Evolutionary conservation across 2,329 filamentous ascomycete genomes (phyloP), one percentile per base, ranked within the genome.

Genomic region (Diaporthe sp.): DNA sequence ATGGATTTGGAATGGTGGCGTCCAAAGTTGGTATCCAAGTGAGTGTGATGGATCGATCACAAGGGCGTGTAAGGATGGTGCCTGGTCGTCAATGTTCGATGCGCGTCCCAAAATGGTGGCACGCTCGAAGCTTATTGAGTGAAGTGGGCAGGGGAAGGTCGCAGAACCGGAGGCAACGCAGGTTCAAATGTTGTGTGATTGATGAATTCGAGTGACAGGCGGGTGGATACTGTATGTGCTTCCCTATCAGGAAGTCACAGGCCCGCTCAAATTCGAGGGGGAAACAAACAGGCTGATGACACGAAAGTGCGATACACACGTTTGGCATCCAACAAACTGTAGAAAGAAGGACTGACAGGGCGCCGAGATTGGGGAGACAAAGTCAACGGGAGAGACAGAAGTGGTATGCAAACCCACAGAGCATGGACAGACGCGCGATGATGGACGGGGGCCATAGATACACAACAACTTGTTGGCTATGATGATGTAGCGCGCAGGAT

Each of bases 11-110:
- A 44, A 49, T 72, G 58, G 28, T 31, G 19, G 34, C 28, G 46
- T 39, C 71, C 71, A 73, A 65, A 65, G 46, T 15, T 31, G 25
- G 71, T 67, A 73, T 73, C 71, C 71, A 65, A 65, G 51, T 53
- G 71, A 73, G 58, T 19, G 71, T 65, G 71, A 28, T 73, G 58
- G 71, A 25, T 55, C 39, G 49, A 37, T 31, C 46, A 42, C 65
- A 70, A 53, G 34, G 65, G 37, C 34, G 12, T 34, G 57, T 73
- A 65, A 65, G 58, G 58, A 73, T 73, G 58, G 46, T 25, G 28
- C 71, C 55, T 65, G 71, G 71, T 44, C n/a, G 58, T 53, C 71
- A 53, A 65, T 55, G 44, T 44, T 62, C 8, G 71, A 55, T 51
- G 34, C 9, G 58, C 2, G 58, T 62, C 34, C 71, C 71, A 34